A percentile compares a stretch with the other conserved stretches of the same genome.
These are phyloP conservation scores for Warburgia ugandensis DNA, from an alignment of 164 flowering plant species.

Conservation along the genomic window DNA sequence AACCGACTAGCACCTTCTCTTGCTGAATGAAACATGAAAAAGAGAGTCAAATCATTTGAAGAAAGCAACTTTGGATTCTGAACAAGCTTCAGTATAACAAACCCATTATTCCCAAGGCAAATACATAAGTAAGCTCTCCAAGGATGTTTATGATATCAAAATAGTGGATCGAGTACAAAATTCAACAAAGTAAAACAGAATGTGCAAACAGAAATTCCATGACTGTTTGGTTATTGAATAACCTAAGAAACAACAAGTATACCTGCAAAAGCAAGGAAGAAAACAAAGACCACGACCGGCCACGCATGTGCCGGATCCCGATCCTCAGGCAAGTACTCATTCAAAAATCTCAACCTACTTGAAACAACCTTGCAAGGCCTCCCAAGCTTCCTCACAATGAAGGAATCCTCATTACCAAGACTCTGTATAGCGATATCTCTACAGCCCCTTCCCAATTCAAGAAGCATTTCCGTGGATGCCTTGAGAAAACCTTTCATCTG, in stretches of 20 bases:
- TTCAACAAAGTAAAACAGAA: background rate
- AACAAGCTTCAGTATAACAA: too few species aligned
- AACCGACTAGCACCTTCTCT: too few species aligned
- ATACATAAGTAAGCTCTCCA: too few species aligned
- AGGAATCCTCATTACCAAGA: constrained; percentile 59
- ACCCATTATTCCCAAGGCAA: too few species aligned
- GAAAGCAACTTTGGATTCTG: too few species aligned
- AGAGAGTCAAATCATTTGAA: too few species aligned
- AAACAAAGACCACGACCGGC: constrained; percentile 56
- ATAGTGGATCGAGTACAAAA: too few species aligned
- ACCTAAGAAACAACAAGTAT: background rate
- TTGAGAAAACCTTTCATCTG: constrained; percentile 63
- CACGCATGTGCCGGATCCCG: constrained; percentile 74
- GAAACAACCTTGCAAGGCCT: constrained; percentile 44
- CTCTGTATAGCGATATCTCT: constrained; percentile 66
- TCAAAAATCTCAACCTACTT: constrained; percentile 48
- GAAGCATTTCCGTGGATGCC: constrained; percentile 66
- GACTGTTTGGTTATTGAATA: too few species aligned
- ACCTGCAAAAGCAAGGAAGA: constrained; percentile 62
- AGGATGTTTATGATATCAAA: too few species aligned
- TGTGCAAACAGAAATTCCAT: background rate
- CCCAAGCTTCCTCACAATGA: constrained; percentile 39
- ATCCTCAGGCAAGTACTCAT: constrained; percentile 89
- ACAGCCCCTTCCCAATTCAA: constrained; percentile 72
- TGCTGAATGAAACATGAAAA: too few species aligned